Evolutionary conservation across 495 filamentous ascomycete genomes (phyloP).

Genomic region (Daldinia bambusicola): DNA sequence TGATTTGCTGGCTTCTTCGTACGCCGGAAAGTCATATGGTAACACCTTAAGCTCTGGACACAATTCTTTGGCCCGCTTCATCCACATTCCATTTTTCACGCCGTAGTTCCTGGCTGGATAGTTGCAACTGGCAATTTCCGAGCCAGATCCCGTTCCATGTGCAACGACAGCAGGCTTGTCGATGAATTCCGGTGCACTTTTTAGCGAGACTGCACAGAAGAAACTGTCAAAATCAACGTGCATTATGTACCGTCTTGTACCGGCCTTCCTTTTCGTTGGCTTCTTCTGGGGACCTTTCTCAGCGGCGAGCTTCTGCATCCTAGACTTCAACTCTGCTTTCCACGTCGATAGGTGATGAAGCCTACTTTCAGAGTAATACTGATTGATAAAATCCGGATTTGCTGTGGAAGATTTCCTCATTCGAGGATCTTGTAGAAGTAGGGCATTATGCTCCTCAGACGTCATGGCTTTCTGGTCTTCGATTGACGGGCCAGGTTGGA

Average conservation of each 20-base stretch:
- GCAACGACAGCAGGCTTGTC: conserved; percentile 91
- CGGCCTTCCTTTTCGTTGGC: conserved; percentile 57
- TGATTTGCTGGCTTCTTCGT: conserved; percentile 87
- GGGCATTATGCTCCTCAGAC: conserved; percentile 90
- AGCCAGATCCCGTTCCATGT: conserved; percentile 83
- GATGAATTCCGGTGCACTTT: conserved; percentile 73
- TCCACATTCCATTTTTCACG: conserved; percentile 98
- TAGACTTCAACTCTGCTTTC: conserved; percentile 92
- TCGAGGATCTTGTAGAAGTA: conserved; percentile 80
- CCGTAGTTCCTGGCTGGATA: conserved; percentile 88
- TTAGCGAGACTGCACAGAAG: conserved; percentile 93
- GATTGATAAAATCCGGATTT: conserved; percentile 90
- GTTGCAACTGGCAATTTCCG: conserved; percentile 97
- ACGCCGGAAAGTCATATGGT: conserved; percentile 92
- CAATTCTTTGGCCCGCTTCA: conserved; percentile 84
- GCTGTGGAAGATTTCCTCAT: conserved; percentile 86
- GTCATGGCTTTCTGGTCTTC: conserved; percentile 65
- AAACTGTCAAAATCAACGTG: conserved; percentile 99
- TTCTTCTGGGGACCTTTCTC: conserved; percentile 62
- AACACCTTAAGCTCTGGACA: conserved; percentile 87
- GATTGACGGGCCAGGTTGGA: conserved; percentile 15
- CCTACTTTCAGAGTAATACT: conserved; percentile 92
- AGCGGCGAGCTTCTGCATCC: conserved; percentile 79
- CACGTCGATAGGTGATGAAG: conserved; percentile 94
- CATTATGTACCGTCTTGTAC: conserved; percentile 82